Evolutionary conservation across 2,329 filamentous ascomycete species (phyloP).

Genomic region (Neopestalotiopsis sp.): DNA sequence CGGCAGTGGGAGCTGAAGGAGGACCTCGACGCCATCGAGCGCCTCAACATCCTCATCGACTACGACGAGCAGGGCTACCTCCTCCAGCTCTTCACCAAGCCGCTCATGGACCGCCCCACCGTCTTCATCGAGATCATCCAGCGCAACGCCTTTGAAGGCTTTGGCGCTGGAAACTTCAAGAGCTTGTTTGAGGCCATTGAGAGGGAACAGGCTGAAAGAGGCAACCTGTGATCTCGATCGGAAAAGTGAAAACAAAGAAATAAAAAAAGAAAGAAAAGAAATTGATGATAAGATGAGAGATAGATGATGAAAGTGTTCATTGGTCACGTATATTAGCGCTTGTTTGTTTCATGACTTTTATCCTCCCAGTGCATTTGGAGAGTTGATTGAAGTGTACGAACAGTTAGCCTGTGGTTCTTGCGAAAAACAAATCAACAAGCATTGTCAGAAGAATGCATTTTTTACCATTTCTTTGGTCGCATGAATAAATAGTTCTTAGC

Average conservation of each 20-base stretch:
- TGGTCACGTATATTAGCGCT: background rate
- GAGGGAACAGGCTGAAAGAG: constrained; percentile 84
- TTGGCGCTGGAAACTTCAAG: constrained; percentile 96
- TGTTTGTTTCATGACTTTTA: background rate
- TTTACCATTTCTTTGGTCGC: too few relatives aligned
- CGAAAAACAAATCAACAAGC: too few relatives aligned
- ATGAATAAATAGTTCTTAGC: too few relatives aligned
- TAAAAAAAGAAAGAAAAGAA: background rate
- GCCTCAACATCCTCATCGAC: constrained; percentile 88
- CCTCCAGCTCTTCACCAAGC: constrained; percentile 79
- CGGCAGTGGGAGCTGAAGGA: constrained; percentile 72
- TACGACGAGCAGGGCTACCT: constrained; percentile 93
- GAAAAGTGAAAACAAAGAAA: too few relatives aligned
- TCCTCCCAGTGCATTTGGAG: background rate
- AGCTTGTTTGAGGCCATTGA: constrained; percentile 95
- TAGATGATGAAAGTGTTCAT: background rate
- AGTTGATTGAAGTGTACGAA: too few relatives aligned
- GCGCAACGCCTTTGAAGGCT: constrained; percentile 86
- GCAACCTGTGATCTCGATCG: constrained; percentile 67
- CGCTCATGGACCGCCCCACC: constrained; percentile 90
- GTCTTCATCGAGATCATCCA: constrained; percentile 98
- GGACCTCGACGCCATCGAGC: constrained; percentile 77
- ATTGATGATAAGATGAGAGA: background rate
- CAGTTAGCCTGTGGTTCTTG: too few relatives aligned
- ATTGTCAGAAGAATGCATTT: too few relatives aligned